Evolutionary conservation across 345 rosid genomes (phyloP).

Genomic region (Syzygium jambos): DNA sequence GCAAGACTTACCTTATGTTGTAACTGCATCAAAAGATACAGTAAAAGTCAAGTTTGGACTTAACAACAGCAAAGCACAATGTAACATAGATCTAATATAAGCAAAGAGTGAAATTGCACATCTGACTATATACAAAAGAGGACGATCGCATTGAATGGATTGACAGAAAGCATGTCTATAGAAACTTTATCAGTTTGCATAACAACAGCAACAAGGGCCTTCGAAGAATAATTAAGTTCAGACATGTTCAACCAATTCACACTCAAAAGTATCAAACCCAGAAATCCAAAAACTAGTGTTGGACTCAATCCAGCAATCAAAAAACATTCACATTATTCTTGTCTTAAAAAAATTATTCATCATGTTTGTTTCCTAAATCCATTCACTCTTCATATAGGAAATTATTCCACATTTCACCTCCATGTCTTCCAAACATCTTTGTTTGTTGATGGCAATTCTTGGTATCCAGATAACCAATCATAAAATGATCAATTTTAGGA

Average conservation of each 20-base stretch:
- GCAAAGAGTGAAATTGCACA: not conserved
- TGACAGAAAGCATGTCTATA: not conserved
- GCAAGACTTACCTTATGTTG: constrained; percentile 54
- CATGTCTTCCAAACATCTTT: not conserved
- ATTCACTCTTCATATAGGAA: not conserved
- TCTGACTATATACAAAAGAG: not conserved
- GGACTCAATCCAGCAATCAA: not conserved
- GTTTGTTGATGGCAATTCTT: not conserved
- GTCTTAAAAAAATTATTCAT: not conserved
- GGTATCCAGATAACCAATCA: not conserved
- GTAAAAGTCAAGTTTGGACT: not conserved
- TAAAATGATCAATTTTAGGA: not conserved
- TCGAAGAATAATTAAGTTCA: not conserved
- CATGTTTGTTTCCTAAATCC: not conserved
- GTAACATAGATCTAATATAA: not conserved
- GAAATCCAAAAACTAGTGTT: not conserved
- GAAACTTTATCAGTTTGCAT: not conserved
- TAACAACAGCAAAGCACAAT: not conserved
- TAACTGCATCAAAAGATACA: constrained; percentile 39
- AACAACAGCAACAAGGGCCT: not conserved
- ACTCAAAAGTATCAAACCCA: not conserved
- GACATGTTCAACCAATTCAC: not conserved
- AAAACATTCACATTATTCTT: not conserved
- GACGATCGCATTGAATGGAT: not conserved
- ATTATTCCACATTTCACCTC: not conserved